Evolutionary conservation across 1,139 yeast genomes (phyloP), one percentile per base, ranked within the genome.

Genomic region (Debaryomyces psychrophilus): DNA sequence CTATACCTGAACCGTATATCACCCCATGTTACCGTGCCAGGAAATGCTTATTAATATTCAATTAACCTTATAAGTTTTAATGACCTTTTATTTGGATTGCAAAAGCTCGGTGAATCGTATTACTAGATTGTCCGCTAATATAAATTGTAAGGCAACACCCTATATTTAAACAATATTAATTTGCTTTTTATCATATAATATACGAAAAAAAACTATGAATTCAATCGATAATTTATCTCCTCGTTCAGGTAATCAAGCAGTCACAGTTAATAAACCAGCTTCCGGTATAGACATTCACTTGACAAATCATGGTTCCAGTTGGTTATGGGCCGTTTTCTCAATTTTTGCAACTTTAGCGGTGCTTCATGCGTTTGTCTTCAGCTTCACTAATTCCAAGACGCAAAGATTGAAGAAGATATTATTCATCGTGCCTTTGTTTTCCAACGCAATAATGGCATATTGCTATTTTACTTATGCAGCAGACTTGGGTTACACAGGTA

Each of bases 251-350:
- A 83, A 83, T 62, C 65, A 74, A 44, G 88, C 85, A 15, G 62
- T 81, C 35, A 44, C 56, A 4, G 60, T 79, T 47, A 83, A 83
- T 56, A 76, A 81, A 15, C 64, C 70, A 2, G 60, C 74, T 11
- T 43, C 59, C 6, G 64, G 61, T 2, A 63, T 74, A 45, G 82
- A 78, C 50, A 76, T 82, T 58, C 81, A 78, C 49, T 54, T 83
- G 41, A 82, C 87, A 15, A 52, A 59, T 9, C 82, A 79, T 53
- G 90, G 90, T 56, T 81, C 87, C 6, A 80, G 81, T 60, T 84
- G 88, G 88, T 71, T 81, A 53, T 84, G 89, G 89, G 79, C 90
- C 1, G 86, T 72, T 15, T 82, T 85, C 56, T 62, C 81, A 2
- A 51, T 71, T 9, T 80, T 83, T 58, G 73, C 74, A 11, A 46